phyloP scores from a whole-genome alignment of 2,329 filamentous ascomycete species.

The Botrytis paeoniae region DNA sequence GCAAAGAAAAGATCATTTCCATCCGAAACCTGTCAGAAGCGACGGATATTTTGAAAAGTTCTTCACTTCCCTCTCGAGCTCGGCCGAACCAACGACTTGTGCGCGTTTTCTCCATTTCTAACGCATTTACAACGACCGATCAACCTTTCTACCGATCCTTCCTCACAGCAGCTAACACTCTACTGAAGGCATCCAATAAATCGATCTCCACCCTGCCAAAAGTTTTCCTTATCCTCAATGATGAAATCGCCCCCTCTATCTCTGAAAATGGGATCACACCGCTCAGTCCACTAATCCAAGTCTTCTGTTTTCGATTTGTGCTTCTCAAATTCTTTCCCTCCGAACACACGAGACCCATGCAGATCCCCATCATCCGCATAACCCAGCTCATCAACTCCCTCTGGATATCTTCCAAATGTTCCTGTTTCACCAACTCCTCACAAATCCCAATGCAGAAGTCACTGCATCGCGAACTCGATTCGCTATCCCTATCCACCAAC shows the following conservation, averaged over 20 bases:
- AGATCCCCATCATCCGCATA: not conserved
- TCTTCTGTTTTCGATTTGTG: constrained; percentile 14
- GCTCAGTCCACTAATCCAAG: not conserved
- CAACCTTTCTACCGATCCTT: not conserved
- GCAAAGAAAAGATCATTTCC: not conserved
- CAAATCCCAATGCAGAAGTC: not conserved
- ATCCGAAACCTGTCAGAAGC: not conserved
- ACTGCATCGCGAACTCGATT: not conserved
- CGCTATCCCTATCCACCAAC: not conserved
- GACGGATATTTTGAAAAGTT: not conserved
- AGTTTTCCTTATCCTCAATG: not conserved
- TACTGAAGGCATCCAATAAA: not conserved
- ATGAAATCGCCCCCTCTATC: not conserved
- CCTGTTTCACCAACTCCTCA: not conserved
- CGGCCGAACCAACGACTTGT: constrained; percentile 6
- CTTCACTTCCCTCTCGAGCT: constrained; percentile 11
- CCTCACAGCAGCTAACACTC: not conserved
- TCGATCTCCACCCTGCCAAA: not conserved
- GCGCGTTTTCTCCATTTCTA: constrained; percentile 1
- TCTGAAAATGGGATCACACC: not conserved
- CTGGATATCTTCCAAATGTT: constrained; percentile 17
- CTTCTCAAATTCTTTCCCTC: constrained; percentile 4
- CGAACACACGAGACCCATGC: not conserved
- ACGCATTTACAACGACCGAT: constrained; percentile 15
- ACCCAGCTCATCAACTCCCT: constrained; percentile 11